A percentile compares a stretch with the other conserved stretches of the same genome.
Conservation (phyloP, 73 alveolate species). For the Blepharisma japonicum region DNA sequence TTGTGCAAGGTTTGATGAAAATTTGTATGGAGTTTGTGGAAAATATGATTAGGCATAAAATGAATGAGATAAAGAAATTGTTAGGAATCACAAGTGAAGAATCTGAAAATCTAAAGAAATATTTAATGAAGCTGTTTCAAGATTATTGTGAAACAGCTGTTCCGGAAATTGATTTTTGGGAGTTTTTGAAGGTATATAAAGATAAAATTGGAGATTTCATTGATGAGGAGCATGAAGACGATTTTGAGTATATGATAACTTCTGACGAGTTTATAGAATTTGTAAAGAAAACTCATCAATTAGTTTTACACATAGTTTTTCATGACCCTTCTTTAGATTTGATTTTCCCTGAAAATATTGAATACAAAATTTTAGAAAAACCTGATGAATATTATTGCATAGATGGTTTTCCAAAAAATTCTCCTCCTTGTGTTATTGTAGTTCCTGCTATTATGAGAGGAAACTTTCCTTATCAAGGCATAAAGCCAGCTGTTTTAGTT, state of each 20-base stretch:
- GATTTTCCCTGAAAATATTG: conserved; percentile 10
- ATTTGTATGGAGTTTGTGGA: not conserved
- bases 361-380: not conserved
- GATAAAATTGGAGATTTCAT: not conserved
- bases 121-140: not conserved
- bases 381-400: conserved; percentile 38
- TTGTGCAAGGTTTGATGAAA: not conserved
- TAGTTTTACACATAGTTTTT: conserved; percentile 25
- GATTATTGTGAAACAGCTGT: not conserved
- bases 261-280: conserved; percentile 31
- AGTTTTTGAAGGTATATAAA: not conserved
- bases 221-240: not conserved
- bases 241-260: too few relatives aligned
- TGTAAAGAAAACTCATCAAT: conserved; percentile 27
- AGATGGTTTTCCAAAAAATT: conserved; percentile 43
- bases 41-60: not conserved
- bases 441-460: conserved; percentile 37
- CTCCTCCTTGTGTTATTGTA: conserved; percentile 29
- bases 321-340: conserved; percentile 30
- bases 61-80: not conserved
- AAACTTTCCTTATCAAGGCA: conserved; percentile 31
- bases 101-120: not conserved
- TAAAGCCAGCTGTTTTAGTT: conserved; percentile 30
- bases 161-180: not conserved
- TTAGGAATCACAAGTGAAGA: not conserved